These are phyloP conservation scores for Knoxdaviesia proteae DNA, from an alignment of 2,329 filamentous ascomycete species.

Conservation along the genomic window DNA sequence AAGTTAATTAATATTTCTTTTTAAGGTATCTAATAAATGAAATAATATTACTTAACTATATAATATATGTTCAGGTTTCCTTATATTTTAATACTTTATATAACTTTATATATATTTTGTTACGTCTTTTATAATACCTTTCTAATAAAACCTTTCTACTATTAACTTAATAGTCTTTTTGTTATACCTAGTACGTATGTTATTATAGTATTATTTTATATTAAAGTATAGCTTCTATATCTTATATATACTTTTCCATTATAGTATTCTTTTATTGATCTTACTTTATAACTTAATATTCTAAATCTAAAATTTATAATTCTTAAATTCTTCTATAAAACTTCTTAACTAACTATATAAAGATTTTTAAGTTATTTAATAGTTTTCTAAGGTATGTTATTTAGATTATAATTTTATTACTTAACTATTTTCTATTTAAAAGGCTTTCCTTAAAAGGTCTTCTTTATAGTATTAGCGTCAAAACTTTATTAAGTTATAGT, in stretches of 20 bases:
- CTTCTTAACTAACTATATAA: no score
- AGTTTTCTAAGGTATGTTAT: no score
- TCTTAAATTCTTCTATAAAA: not conserved
- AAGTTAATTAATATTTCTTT: not conserved
- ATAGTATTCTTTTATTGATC: not conserved
- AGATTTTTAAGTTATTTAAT: no score
- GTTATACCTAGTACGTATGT: not conserved
- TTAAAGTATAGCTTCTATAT: not conserved
- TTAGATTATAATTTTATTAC: no score
- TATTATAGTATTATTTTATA: slow-evolving; percentile 1
- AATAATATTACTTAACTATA: not conserved
- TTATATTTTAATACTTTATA: not conserved
- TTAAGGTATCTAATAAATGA: slow-evolving; percentile 1
- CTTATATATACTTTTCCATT: not conserved
- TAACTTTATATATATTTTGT: not conserved
- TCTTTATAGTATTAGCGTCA: no score
- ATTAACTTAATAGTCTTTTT: not conserved
- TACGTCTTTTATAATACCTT: not conserved
- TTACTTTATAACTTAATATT: slow-evolving; percentile 2
- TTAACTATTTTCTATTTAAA: no score
- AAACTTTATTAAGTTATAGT: no score
- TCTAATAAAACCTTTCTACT: not conserved
- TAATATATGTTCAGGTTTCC: not conserved
- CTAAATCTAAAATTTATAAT: not conserved
- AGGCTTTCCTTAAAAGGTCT: no score